Base-by-base conservation (phyloP, 139 green algal species). In the Nannochloris sp. region DNA sequence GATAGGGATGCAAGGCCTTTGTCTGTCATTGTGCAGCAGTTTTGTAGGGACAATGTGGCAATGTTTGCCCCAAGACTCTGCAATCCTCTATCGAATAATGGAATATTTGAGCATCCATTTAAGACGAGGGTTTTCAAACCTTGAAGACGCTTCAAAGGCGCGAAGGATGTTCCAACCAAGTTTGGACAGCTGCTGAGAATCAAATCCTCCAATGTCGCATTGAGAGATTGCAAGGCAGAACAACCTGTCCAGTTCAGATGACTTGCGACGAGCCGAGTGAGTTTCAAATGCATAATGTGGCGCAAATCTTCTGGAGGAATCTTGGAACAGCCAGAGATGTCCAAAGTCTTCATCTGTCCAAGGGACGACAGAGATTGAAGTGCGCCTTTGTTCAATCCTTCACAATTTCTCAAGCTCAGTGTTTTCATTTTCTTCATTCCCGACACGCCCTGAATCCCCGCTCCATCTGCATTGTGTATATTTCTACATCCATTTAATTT, bases 401-500 rank as follows among this genome's bases (percentile, higher is more conserved):
- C 73, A 66, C 76, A 83, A 62, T 64, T 65, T 64, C 62, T 71
- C 69, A 83, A 55, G n/a, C 34, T 68, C 2, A 83, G 54, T 12
- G 15, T 11, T 5, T 51, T 60, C 36, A 83, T 50, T 21, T 44
- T 24, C 3, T 34, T 46, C 51, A 81, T 56, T 8, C n/a, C 4
- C 4, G 7, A 18, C 34, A 83, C 64, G 4, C 57, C 56, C 3
- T 49, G 24, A 64, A 83, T 64, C 21, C 21, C 29, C 1, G 40
- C 7, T 0, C 58, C 66, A 3, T 50, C 36, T 9, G 16, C 4
- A 60, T 69, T 78, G n/a, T 43, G 6, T 29, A 83, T 43, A 57
- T 78, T 81, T 34, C 69, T 56, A 66, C 76, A 83, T 61, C 66
- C 74, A 31, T 68, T 64, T 48, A 83, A 21, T 56, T 81, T 70